phyloP scores from a whole-genome alignment of 2,329 filamentous ascomycete genomes.

The Dactylella cylindrospora region DNA sequence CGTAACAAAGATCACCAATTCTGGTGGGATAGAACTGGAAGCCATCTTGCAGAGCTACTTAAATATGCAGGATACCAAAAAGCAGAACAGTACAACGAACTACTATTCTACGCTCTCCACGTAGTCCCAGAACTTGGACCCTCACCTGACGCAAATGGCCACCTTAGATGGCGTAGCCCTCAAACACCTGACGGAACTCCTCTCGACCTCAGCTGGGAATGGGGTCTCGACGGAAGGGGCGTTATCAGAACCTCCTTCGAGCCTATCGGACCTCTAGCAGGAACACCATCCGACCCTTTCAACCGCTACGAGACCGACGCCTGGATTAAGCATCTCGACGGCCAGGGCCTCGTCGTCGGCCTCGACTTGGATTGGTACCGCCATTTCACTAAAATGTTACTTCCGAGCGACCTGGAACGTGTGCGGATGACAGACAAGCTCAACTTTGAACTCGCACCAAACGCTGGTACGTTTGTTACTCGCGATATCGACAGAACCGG shows the following conservation, averaged over 20 bases:
- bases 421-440: slow-evolving; percentile 42
- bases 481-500: slow-evolving; percentile 47
- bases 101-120: slow-evolving; percentile 48
- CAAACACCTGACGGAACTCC: slow-evolving; percentile 48
- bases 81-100: slow-evolving; percentile 47
- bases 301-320: slow-evolving; percentile 44
- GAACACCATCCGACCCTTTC: slow-evolving; percentile 46
- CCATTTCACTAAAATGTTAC: slow-evolving; percentile 44
- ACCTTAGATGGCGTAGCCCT: slow-evolving; percentile 46
- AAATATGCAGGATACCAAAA: slow-evolving; percentile 47
- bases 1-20: slow-evolving; percentile 47
- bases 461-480: slow-evolving; percentile 47
- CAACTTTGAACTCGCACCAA: slow-evolving; percentile 47
- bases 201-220: slow-evolving; percentile 49
- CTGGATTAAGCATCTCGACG: slow-evolving; percentile 44
- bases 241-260: slow-evolving; percentile 48
- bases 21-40: slow-evolving; percentile 48
- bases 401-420: slow-evolving; percentile 30
- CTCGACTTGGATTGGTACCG: slow-evolving; percentile 47
- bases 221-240: slow-evolving; percentile 43
- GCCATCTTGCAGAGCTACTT: slow-evolving; percentile 47
- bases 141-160: slow-evolving; percentile 42
- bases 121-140: slow-evolving; percentile 47
- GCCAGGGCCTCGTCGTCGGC: slow-evolving; percentile 45
- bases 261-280: slow-evolving; percentile 46